A percentile compares a stretch with the other conserved stretches of the same genome.
phyloP scores from a whole-genome alignment of 2,329 filamentous ascomycete genomes.

The Epichloe baconii region DNA sequence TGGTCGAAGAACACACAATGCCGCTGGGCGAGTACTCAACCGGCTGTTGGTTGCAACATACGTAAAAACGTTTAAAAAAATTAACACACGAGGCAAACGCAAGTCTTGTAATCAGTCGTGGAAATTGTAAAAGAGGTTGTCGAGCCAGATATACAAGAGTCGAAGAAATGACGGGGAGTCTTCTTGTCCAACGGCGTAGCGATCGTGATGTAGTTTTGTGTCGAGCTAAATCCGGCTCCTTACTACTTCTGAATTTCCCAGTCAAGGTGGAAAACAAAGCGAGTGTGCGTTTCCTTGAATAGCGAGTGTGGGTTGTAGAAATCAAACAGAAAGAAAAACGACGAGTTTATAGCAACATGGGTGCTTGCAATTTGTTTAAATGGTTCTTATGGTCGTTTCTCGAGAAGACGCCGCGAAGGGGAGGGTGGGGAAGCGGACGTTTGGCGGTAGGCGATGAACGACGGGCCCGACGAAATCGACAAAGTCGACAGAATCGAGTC shows the following conservation, averaged over 20 bases:
- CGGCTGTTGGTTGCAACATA: constrained; percentile 11
- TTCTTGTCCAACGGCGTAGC: constrained; percentile 16
- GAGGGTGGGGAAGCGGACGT: background rate
- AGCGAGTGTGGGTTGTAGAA: constrained; percentile 21
- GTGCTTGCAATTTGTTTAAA: background rate
- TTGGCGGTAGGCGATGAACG: background rate
- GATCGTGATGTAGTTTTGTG: constrained; percentile 18
- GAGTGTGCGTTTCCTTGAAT: constrained; percentile 9
- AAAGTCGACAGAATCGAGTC: background rate
- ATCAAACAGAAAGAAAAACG: constrained; percentile 4
- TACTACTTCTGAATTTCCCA: constrained; percentile 1
- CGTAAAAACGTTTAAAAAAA: constrained; percentile 13
- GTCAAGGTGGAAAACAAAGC: constrained; percentile 2
- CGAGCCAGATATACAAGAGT: background rate
- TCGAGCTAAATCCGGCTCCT: background rate
- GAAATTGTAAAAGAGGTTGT: constrained; percentile 22
- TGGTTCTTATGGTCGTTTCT: background rate
- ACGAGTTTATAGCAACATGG: constrained; percentile 5
- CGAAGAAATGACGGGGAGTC: background rate
- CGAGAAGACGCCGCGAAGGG: background rate
- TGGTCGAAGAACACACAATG: no score
- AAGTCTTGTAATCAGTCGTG: constrained; percentile 20
- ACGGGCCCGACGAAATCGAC: no score
- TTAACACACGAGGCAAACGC: constrained; percentile 12
- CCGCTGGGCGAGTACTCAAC: no score